A percentile compares a stretch with the other conserved stretches of the same genome.
These are phyloP conservation scores for Diaporthe vexans DNA, from an alignment of 2,329 filamentous ascomycete species.

Conservation along the genomic window DNA sequence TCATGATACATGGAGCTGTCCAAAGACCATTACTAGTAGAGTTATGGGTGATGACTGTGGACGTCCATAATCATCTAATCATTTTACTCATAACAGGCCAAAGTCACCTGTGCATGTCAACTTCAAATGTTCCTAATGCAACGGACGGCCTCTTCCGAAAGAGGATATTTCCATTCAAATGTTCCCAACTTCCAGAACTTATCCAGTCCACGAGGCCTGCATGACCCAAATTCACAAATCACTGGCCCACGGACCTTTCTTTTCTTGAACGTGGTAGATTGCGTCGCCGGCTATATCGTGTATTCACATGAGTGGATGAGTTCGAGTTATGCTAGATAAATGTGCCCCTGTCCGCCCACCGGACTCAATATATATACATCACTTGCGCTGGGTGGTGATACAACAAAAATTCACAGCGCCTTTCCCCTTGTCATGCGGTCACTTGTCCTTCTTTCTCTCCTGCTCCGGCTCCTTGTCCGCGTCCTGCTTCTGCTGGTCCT, in stretches of 20 bases:
- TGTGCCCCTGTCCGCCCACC: not conserved
- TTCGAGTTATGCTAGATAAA: constrained; percentile 1
- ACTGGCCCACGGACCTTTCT: not conserved
- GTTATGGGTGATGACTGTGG: not conserved
- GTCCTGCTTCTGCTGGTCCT: not conserved
- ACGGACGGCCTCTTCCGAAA: not conserved
- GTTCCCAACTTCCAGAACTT: too few species aligned
- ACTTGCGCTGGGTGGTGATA: constrained; percentile 5
- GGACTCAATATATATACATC: constrained; percentile 4
- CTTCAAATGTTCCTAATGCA: not conserved
- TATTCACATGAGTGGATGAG: constrained; percentile 9
- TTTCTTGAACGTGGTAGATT: not conserved
- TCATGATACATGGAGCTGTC: not conserved
- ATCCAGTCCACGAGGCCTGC: not conserved
- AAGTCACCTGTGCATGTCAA: not conserved
- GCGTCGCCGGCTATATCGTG: not conserved
- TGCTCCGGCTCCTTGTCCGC: constrained; percentile 3
- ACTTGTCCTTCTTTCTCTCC: not conserved
- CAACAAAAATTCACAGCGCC: not conserved
- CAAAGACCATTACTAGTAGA: not conserved
- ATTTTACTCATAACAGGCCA: not conserved
- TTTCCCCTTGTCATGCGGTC: not conserved
- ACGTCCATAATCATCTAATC: not conserved
- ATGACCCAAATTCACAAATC: not conserved
- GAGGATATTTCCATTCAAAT: not conserved